These are phyloP conservation scores for Lumnitzera littorea DNA, from an alignment of 345 rosid species.

Conservation along the genomic window DNA sequence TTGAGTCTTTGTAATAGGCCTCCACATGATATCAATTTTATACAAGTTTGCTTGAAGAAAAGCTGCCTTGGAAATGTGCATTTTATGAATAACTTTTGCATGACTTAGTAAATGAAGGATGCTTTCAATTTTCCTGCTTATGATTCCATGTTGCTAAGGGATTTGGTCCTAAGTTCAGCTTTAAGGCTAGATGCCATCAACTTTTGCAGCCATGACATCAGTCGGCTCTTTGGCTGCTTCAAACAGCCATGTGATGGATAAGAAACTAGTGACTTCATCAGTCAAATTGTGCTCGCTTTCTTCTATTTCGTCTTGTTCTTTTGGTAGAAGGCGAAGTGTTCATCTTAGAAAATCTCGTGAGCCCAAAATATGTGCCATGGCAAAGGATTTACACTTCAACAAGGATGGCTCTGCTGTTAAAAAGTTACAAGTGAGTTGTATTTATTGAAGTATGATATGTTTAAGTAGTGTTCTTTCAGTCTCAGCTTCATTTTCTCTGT, in stretches of 20 bases:
- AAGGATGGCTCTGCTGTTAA: constrained; percentile 86
- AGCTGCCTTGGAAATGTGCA: no score
- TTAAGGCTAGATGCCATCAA: constrained; percentile 57
- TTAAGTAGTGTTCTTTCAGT: neutral
- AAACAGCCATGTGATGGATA: constrained; percentile 41
- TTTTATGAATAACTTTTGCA: no score
- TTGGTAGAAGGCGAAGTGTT: constrained; percentile 44
- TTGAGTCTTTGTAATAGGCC: no score
- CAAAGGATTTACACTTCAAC: constrained; percentile 93
- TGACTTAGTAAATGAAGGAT: no score
- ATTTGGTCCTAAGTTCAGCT: constrained; percentile 13
- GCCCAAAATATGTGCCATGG: constrained; percentile 56
- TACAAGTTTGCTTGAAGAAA: no score
- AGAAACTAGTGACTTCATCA: constrained; percentile 42
- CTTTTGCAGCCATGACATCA: constrained; percentile 66
- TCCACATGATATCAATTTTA: no score
- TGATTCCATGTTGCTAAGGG: neutral
- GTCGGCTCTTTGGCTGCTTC: constrained; percentile 63
- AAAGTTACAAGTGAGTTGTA: constrained; percentile 69
- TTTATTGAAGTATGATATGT: neutral
- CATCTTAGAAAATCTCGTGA: constrained; percentile 37
- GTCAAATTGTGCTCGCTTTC: constrained; percentile 64
- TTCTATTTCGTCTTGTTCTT: constrained; percentile 50
- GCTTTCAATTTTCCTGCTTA: neutral
- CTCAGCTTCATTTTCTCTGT: neutral